Base-by-base conservation (phyloP, 2,329 filamentous ascomycete species). In the Helotiales sp. region DNA sequence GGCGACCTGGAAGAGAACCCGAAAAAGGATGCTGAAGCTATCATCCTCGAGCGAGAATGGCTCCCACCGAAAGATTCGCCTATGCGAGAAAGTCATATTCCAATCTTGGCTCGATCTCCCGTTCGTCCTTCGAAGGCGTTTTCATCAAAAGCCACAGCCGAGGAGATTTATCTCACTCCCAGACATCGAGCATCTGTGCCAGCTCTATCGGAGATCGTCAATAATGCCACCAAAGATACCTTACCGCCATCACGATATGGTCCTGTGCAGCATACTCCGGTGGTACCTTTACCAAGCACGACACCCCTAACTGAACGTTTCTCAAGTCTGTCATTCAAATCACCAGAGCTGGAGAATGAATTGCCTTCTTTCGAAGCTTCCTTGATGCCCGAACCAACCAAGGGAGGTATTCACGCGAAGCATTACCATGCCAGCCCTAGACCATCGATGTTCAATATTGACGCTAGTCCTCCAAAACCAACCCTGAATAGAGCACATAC, bases 401-500 rank as follows among this genome's bases (percentile, higher is more conserved):
- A 52, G 25, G 60, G 54, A 40, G 58, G 40, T 19, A 53, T 63
- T 17, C 59, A 64, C 34, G 62, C 67, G 24, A 61, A 55, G 25
- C 59, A 55, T 15, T 59, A 52, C 40, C 44, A 57, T 34, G 51
- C 56, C 15, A 71, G 66, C 50, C 68, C 66, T 5, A 57, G 63
- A 29, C 65, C 69, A 10, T 68, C 67, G 8, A 67, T 69, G 50
- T 65, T 67, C 54, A 67, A 66, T 34, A 65, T 69, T 33, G 47
- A 65, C 29, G 69, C 69, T 2, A 69, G 66, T 52, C 67, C 68
- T 46, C 69, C 69, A 10, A 68, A 67, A 33, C 47, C 60, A 48
- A 55, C 55, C 33, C 54, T 61, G 2, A 42, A 57, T n/a, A 58
- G 66, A 53, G 56, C 66, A 51, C 60, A 52, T 33, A 48, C 50